Base-by-base conservation (phyloP, 306 rosid species). In the Styphnolobium japonicum region DNA sequence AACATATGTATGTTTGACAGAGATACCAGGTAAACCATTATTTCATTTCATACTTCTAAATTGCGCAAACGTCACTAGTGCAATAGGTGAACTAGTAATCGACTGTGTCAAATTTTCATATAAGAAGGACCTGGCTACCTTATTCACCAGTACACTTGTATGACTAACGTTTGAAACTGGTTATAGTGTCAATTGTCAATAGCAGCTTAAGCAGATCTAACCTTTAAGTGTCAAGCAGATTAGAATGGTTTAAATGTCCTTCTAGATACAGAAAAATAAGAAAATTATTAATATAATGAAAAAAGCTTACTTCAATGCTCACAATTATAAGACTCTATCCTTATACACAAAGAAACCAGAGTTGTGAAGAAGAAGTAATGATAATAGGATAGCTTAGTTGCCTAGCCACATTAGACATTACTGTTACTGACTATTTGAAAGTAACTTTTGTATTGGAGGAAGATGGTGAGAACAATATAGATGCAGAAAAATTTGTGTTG, bases 261-360 rank as follows among this genome's bases (percentile, higher is more conserved):
- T 34, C 7, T 34, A 16, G 27, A 25, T 19, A 9, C 18, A 42
- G 9, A 3, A 19, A 71, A 2, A 4, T 8, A 33, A 5, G 29
- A 5, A 60, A 51, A 15, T 0, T 22, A 6, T 52, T 27, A 49
- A 18, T 22, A 33, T 73, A 55, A 27, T 23, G 34, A 82, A 39
- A 31, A 75, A 51, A 51, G 71, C 57, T 73, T 48, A 73, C 76
- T 74, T 81, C 72, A 75, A n/a, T 34, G 69, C 51, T 75, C 62
- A 66, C 23, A 62, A 58, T 79, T 84, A 82, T 71, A 71, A 71
- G 53, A 72, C 63, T 57, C 61, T 6, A 23, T 57, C 70, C 78
- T 82, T 84, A 71, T 65, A 79, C 81, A 71, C 81, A 82, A 36
- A 21, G 37, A 82, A 79, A 81, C 84, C 83, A 82, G 62, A 87